These are phyloP conservation scores for Vigna unguiculata DNA, from an alignment of 306 rosid genomes.

Conservation along the genomic window DNA sequence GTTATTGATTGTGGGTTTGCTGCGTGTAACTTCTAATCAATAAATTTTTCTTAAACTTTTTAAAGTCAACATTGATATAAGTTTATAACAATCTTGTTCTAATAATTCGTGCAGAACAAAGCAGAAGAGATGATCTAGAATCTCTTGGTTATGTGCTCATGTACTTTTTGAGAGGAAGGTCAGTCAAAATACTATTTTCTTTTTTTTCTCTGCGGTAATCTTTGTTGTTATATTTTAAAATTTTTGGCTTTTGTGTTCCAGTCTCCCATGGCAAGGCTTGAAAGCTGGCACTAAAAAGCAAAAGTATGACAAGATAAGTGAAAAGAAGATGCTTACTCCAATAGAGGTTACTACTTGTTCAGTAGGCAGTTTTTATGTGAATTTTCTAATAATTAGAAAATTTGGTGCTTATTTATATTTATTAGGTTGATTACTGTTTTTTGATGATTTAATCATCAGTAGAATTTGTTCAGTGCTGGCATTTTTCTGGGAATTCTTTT, in stretches of 20 bases:
- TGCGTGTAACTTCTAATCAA: constrained; percentile 33
- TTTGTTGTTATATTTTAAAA: constrained; percentile 40
- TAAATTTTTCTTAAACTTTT: constrained; percentile 31
- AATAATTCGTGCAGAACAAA: constrained; percentile 79
- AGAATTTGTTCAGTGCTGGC: neutral
- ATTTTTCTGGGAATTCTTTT: neutral
- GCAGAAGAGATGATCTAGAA: constrained; percentile 99
- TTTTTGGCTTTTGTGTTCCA: constrained; percentile 51
- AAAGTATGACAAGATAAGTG: constrained; percentile 97
- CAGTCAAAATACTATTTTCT: constrained; percentile 34
- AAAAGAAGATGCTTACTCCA: constrained; percentile 97
- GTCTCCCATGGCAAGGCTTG: constrained; percentile 99
- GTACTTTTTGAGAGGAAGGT: constrained; percentile 99
- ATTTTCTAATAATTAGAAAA: constrained; percentile 21
- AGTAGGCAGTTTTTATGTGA: constrained; percentile 34
- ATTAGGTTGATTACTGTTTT: neutral
- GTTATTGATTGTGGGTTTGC: constrained; percentile 27
- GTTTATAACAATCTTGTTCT: constrained; percentile 9
- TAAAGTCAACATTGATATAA: neutral
- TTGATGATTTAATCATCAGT: constrained; percentile 5
- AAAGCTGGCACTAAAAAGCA: constrained; percentile 95
- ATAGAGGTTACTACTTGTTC: constrained; percentile 65
- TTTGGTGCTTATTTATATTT: constrained; percentile 6
- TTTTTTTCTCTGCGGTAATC: constrained; percentile 13
- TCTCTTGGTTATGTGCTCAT: constrained; percentile 97